Evolutionary conservation across 352 stramenopile genomes (phyloP).

Genomic region (Phytophthora hibernalis): DNA sequence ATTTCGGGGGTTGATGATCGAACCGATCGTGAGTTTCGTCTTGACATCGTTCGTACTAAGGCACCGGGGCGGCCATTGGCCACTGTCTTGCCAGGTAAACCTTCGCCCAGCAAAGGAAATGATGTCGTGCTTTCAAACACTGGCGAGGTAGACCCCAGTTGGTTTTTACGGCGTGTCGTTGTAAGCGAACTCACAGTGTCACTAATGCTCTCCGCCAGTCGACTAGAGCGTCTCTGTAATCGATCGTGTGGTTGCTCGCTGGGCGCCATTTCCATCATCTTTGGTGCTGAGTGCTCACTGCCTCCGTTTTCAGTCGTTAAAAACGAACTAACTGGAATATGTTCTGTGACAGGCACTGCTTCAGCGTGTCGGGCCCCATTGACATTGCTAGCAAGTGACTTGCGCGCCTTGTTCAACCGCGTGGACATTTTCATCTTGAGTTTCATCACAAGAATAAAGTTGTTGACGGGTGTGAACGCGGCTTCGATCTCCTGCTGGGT

Average conservation of each 20-base stretch:
- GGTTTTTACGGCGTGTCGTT: constrained; percentile 25
- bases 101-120: background rate
- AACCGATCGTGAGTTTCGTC: constrained; percentile 11
- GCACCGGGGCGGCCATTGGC: background rate
- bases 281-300: background rate
- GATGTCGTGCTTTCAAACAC: constrained; percentile 3
- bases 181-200: constrained; percentile 23
- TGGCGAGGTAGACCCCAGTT: constrained; percentile 8
- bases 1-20: constrained; percentile 6
- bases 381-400: constrained; percentile 29
- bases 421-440: constrained; percentile 81
- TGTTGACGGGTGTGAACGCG: constrained; percentile 83
- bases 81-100: constrained; percentile 5
- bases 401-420: constrained; percentile 48
- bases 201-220: constrained; percentile 17
- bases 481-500: constrained; percentile 73
- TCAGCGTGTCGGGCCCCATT: constrained; percentile 4
- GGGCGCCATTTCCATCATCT: constrained; percentile 25
- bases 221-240: constrained; percentile 26
- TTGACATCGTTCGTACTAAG: constrained; percentile 1
- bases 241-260: constrained; percentile 11
- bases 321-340: constrained; percentile 12
- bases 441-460: constrained; percentile 81
- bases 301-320: constrained; percentile 1
- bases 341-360: constrained; percentile 14